A percentile compares a stretch with the other conserved stretches of the same genome.
Conservation (phyloP, 129 eudicot genomes). For the Flaveria sonorensis region DNA sequence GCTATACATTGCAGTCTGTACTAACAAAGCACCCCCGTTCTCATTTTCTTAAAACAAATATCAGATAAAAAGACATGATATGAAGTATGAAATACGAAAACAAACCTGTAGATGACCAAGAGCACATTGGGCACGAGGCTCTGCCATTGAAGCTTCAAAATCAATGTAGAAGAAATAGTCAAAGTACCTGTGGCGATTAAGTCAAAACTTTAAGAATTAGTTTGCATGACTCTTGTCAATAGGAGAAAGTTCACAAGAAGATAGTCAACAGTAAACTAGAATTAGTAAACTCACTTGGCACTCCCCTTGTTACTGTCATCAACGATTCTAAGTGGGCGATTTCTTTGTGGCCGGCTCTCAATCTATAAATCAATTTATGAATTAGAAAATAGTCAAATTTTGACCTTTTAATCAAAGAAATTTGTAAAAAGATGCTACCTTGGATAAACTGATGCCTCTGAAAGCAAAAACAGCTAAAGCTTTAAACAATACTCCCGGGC, state of each 20-base stretch:
- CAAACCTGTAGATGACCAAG: constrained; percentile 74
- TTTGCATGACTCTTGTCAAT: not conserved
- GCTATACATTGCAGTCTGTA: no score
- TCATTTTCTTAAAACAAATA: no score
- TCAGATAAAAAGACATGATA: no score
- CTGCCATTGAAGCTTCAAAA: constrained; percentile 91
- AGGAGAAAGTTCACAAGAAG: not conserved
- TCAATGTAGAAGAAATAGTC: constrained; percentile 82
- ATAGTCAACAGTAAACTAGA: not conserved
- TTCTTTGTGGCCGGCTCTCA: constrained; percentile 82
- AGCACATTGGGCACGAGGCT: constrained; percentile 84
- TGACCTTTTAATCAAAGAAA: not conserved
- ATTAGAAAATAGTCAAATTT: not conserved
- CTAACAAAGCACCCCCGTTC: no score
- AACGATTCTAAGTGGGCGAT: constrained; percentile 71
- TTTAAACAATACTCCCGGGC: constrained; percentile 83
- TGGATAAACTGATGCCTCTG: constrained; percentile 67
- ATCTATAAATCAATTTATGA: constrained; percentile 41
- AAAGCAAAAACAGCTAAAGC: constrained; percentile 90
- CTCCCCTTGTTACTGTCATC: constrained; percentile 76
- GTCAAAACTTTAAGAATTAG: not conserved
- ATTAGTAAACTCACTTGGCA: constrained; percentile 63
- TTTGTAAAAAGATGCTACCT: constrained; percentile 44
- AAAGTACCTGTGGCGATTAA: constrained; percentile 56
- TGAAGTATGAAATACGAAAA: no score